Evolutionary conservation across 2,329 filamentous ascomycete species (phyloP).

Genomic region (Bipolaris gigantea): DNA sequence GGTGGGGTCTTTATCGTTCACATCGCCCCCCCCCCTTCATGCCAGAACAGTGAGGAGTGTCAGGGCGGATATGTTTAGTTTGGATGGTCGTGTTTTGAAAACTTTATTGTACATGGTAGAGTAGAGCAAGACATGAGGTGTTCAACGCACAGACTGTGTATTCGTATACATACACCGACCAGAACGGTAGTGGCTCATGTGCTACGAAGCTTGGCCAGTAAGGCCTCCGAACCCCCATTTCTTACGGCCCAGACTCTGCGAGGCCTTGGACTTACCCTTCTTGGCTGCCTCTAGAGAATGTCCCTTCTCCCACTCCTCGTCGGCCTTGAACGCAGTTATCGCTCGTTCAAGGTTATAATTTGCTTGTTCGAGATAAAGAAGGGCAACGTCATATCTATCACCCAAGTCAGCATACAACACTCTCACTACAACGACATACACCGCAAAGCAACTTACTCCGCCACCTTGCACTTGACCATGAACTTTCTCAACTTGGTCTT

Average conservation of each 20-base stretch:
- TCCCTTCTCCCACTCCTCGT: slow-evolving; percentile 74
- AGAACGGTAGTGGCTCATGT: background rate
- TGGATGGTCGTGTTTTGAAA: background rate
- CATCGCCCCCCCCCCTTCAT: background rate
- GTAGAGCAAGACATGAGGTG: no score
- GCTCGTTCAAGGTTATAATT: slow-evolving; percentile 68
- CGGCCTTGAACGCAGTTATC: slow-evolving; percentile 65
- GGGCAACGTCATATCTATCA: slow-evolving; percentile 66
- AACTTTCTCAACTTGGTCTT: slow-evolving; percentile 73
- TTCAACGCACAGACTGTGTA: background rate
- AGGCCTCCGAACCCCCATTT: slow-evolving; percentile 44
- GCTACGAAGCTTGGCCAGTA: slow-evolving; percentile 41
- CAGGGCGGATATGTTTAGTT: background rate
- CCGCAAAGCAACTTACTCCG: slow-evolving; percentile 60
- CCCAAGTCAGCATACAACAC: slow-evolving; percentile 41
- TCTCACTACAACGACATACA: background rate
- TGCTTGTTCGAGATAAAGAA: slow-evolving; percentile 72
- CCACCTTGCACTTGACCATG: slow-evolving; percentile 78
- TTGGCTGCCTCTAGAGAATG: slow-evolving; percentile 60
- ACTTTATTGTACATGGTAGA: background rate
- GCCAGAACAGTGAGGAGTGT: background rate
- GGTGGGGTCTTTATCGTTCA: background rate
- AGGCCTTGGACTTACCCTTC: slow-evolving; percentile 48
- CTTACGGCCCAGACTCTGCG: slow-evolving; percentile 28
- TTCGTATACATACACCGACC: background rate